Base-by-base conservation (phyloP, 1,284 basidiomycete species). In the Puccinia horiana region DNA sequence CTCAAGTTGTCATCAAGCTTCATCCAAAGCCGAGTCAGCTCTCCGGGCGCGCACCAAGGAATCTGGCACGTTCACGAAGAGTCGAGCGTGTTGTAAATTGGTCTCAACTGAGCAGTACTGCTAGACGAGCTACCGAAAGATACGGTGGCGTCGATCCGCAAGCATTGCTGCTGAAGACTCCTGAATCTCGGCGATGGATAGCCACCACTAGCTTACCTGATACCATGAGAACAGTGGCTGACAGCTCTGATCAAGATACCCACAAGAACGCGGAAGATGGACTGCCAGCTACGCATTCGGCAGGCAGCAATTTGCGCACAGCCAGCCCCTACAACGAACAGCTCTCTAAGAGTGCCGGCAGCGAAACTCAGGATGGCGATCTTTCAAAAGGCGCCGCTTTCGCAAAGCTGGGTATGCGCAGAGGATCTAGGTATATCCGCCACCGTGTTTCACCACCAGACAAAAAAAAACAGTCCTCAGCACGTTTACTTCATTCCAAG, bases 341-440 rank as follows among this genome's bases (percentile, higher is more conserved):
- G 54, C 26, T 63, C n/a, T 18, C 44, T 20, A 32, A 2, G 54
- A 80, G 37, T 40, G 70, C 35, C 40, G 58, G 29, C 5, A 23
- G 12, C 18, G n/a, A 20, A 29, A 52, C n/a, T 3, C 29, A 73
- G 12, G 40, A 26, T 32, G 44, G 40, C 26, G 79, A 81, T n/a
- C 56, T 82, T 18, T 40, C 63, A 11, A 75, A 82, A 35, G 80
- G 80, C 16, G 70, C 42, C 29, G 80, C 61, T 14, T 82, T 82
- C 47, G 80, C 80, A 32, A 82, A 73, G 58, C 44, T 82, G 12
- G 80, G 80, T 12, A 40, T 75, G 44, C 37, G 37, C 12, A 65
- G 63, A 69, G 80, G 80, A 8, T 65, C 80, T 11, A 35, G 40
- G 23, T 82, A 65, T 23, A 40, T 82, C 32, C 72, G 73, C 40